Evolutionary conservation across 305 asterid genomes (phyloP).

Genomic region (Fraxinus dipetala): DNA sequence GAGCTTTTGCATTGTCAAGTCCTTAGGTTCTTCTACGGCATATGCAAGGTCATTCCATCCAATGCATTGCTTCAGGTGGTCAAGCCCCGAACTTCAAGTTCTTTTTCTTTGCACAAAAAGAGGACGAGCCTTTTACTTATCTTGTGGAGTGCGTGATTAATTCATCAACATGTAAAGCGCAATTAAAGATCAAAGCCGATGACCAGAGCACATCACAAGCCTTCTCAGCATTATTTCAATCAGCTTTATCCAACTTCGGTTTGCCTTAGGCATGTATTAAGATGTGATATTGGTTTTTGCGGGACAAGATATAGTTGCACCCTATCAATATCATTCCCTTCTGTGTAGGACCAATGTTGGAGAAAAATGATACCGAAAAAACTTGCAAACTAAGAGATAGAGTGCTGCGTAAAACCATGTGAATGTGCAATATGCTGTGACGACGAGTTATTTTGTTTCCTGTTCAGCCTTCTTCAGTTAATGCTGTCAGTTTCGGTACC

Average conservation of each 20-base stretch:
- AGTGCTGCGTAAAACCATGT: background rate
- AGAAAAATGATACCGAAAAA: background rate
- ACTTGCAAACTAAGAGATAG: background rate
- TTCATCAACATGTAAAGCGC: constrained; percentile 78
- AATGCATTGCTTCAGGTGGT: constrained; percentile 96
- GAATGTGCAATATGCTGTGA: background rate
- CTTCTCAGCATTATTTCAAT: constrained; percentile 72
- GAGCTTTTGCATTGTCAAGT: constrained; percentile 61
- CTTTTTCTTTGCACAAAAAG: constrained; percentile 88
- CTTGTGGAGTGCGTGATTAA: constrained; percentile 81
- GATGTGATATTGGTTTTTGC: background rate
- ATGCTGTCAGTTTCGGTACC: background rate
- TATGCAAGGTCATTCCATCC: constrained; percentile 76
- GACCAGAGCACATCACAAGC: constrained; percentile 69
- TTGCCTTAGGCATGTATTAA: constrained; percentile 29
- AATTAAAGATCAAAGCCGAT: constrained; percentile 85
- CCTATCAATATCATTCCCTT: background rate
- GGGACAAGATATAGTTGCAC: background rate
- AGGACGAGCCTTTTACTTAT: constrained; percentile 56
- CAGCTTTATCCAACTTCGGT: constrained; percentile 71
- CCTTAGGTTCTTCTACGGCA: constrained; percentile 75
- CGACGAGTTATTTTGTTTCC: background rate
- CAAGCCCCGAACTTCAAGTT: constrained; percentile 94
- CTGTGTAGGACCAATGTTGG: background rate
- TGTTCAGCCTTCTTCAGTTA: background rate